Base-by-base conservation (phyloP, 169 alveolate genomes). In the Hammondia hammondi region DNA sequence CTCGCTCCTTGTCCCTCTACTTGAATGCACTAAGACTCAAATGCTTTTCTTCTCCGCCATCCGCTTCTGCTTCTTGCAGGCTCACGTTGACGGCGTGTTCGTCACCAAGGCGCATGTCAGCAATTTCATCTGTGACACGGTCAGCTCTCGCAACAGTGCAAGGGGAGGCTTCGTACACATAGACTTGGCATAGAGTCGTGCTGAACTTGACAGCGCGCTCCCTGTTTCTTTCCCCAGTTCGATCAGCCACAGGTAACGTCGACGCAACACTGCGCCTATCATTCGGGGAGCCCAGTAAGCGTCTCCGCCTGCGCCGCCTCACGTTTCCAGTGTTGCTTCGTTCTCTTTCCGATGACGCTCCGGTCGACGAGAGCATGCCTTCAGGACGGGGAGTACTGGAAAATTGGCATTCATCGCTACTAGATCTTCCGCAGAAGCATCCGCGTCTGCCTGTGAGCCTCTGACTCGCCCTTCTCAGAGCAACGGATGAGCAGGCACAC, bases 81-180 rank as follows among this genome's bases (percentile, higher is more conserved):
- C 10, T 48, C 57, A 48, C 57, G 57, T 48, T 10, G 4, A 6
- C 19, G 10, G 57, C 57, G 4, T 48, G 57, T 10, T 48, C 57
- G 4, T 48, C 57, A 10, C 19, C 57, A 10, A 48, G 57, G 19
- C 57, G 4, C 10, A 4, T 48, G 57, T 48, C 10, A 6, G 57
- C 10, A 48, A 4, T 10, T 10, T 10, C 57, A 48, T 48, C 57
- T 48, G 57, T 48, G 57, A 10, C 10, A 48, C 57, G 57, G 57
- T 48, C 57, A 48, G 57, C 57, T 4, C 57, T 48, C 57, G 57
- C 57, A 10, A 10, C 57, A 19, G 56, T 77, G 27, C 85, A 17
- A 3, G 85, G 85, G 85, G 27, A 77, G 43, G 85, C 85, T n/a
- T 77, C 85, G 85, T 77, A 77, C 56, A 77, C n/a, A 29, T 35